Percentiles rank a stretch among this genome's conserved stretches.
phyloP scores from a whole-genome alignment of 2,329 filamentous ascomycete genomes.

The Chrysoporthe puriensis region DNA sequence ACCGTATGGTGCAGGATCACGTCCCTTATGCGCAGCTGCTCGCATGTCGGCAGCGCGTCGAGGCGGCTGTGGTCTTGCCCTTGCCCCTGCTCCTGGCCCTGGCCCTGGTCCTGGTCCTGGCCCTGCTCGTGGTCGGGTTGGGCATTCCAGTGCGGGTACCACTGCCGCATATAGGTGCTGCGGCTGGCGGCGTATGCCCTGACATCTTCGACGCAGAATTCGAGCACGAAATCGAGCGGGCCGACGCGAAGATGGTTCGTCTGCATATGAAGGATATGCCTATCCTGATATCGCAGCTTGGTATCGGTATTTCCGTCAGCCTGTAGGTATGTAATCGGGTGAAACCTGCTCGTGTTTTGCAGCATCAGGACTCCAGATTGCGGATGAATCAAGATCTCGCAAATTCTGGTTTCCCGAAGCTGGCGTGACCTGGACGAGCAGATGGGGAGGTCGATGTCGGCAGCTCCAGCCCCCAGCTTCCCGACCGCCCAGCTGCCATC shows the following conservation, averaged over 20 bases:
- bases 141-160: neutral
- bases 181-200: neutral
- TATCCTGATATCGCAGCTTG: neutral
- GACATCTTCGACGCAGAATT: neutral
- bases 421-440: constrained; percentile 5
- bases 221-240: constrained; percentile 11
- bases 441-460: constrained; percentile 3
- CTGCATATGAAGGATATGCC: constrained; percentile 6
- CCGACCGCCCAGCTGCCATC: constrained; percentile 6
- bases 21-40: constrained; percentile 3
- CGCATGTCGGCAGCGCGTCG: neutral
- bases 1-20: constrained; percentile 27
- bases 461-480: neutral
- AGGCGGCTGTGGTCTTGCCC: neutral
- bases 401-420: neutral
- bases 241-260: constrained; percentile 19
- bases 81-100: too few relatives aligned
- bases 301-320: constrained; percentile 3
- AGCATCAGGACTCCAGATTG: constrained; percentile 3
- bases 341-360: neutral
- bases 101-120: too few relatives aligned
- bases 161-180: constrained; percentile 3
- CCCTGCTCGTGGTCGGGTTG: too few relatives aligned
- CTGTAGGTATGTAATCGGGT: constrained; percentile 7
- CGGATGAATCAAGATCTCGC: constrained; percentile 7